phyloP scores from a whole-genome alignment of 2,329 filamentous ascomycete species.

The Aspergillus latus region DNA sequence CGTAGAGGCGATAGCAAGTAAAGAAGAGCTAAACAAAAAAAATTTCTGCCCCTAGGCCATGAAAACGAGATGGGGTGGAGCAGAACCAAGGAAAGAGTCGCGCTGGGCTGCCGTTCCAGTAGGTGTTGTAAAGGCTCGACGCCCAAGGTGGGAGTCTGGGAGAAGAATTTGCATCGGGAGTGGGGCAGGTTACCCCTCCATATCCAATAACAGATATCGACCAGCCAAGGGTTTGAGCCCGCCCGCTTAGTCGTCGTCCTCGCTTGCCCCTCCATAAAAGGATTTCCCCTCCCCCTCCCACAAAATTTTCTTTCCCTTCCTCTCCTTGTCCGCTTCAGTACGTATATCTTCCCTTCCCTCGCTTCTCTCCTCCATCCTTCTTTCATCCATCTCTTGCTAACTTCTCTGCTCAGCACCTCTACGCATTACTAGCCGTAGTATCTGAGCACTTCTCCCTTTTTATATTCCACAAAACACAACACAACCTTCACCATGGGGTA shows the following conservation, averaged over 20 bases:
- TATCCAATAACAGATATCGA: constrained; percentile 28
- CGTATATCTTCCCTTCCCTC: constrained; percentile 39
- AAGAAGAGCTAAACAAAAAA: constrained; percentile 26
- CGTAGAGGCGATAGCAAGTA: constrained; percentile 12
- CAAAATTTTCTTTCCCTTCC: constrained; percentile 39
- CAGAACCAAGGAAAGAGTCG: constrained; percentile 32
- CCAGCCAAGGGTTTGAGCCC: constrained; percentile 37
- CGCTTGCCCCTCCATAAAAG: constrained; percentile 51
- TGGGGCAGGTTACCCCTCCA: constrained; percentile 29
- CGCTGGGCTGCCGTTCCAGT: constrained; percentile 11
- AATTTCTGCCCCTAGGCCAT: constrained; percentile 11
- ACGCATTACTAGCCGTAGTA: constrained; percentile 51
- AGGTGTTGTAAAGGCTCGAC: constrained; percentile 2
- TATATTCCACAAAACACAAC: constrained; percentile 44
- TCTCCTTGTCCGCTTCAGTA: constrained; percentile 48
- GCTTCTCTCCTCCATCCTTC: constrained; percentile 21
- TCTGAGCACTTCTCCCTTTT: constrained; percentile 48
- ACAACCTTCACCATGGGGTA: constrained; percentile 61
- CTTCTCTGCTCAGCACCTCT: constrained; percentile 48
- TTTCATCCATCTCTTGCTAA: constrained; percentile 26
- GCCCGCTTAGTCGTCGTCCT: constrained; percentile 38
- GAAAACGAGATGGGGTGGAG: constrained; percentile 20
- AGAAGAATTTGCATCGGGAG: constrained; percentile 36
- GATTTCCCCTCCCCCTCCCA: constrained; percentile 46
- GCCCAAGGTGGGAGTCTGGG: constrained; percentile 10